Evolutionary conservation across 129 eudicot genomes (phyloP).

Genomic region (Centaurea solstitialis): DNA sequence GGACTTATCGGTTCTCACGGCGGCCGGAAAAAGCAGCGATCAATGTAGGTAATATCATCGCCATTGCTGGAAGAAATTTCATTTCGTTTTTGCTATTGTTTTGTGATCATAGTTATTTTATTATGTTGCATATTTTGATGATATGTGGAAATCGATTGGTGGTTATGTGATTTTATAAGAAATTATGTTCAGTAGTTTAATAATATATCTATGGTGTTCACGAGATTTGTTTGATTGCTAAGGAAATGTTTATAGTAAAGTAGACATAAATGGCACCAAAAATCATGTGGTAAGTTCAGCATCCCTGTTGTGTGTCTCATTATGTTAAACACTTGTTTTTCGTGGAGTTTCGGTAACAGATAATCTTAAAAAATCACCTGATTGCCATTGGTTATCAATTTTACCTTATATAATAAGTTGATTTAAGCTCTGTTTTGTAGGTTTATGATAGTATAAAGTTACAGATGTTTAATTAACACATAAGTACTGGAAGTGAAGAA

Average conservation of each 20-base stretch:
- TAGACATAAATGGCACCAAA: too few species aligned
- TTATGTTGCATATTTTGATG: neutral
- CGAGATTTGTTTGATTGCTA: neutral
- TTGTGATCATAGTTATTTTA: neutral
- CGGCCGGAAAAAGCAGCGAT: conserved; percentile 34
- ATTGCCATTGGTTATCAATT: neutral
- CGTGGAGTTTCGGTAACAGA: conserved; percentile 25
- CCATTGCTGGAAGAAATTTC: neutral
- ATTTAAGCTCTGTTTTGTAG: neutral
- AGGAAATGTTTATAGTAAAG: too few species aligned
- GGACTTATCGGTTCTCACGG: conserved; percentile 1
- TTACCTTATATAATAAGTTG: neutral
- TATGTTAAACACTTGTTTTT: conserved; percentile 23
- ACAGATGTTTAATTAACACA: neutral
- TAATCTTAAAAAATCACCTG: neutral
- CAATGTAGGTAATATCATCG: conserved; percentile 50
- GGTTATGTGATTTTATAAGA: neutral
- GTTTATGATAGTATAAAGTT: neutral
- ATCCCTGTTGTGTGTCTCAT: conserved; percentile 8
- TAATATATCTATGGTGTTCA: neutral
- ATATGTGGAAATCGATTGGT: neutral
- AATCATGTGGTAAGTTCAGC: neutral
- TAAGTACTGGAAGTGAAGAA: conserved; percentile 43
- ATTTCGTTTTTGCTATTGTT: neutral
- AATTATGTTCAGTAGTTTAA: neutral